Percentiles rank a stretch among this genome's conserved stretches.
These are phyloP conservation scores for Rubia tinctorum DNA, from an alignment of 305 asterid species.

Conservation along the genomic window DNA sequence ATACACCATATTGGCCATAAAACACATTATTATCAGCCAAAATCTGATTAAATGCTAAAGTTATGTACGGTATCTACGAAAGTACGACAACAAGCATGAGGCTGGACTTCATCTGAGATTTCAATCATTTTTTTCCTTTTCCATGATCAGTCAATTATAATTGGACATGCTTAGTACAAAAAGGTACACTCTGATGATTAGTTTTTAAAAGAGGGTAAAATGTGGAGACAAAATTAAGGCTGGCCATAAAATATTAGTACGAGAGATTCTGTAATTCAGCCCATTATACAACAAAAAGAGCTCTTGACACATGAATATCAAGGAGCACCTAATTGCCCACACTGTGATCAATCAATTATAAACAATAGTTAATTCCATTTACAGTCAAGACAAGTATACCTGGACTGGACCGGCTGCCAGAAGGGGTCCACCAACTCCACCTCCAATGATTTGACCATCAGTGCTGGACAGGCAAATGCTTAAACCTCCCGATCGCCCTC, in stretches of 20 bases:
- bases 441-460: conserved; percentile 65
- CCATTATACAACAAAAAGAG: not conserved
- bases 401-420: conserved; percentile 60
- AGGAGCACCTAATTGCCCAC: not conserved
- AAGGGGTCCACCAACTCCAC: conserved; percentile 65
- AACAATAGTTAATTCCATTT: not conserved
- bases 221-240: not conserved
- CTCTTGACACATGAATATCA: not conserved
- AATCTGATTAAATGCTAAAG: not conserved
- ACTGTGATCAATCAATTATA: not conserved
- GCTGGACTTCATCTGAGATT: not conserved
- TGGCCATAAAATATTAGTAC: not conserved
- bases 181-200: not conserved
- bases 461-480: conserved; percentile 48
- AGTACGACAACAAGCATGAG: not conserved
- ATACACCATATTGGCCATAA: not conserved
- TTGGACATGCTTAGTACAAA: not conserved
- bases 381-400: conserved; percentile 28
- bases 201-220: no score
- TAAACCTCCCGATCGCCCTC: conserved; percentile 55
- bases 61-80: not conserved
- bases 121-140: not conserved
- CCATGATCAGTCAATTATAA: not conserved
- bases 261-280: not conserved
- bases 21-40: not conserved